phyloP scores from a whole-genome alignment of 1,139 yeast genomes.

The Arxiozyma slooffiae region DNA sequence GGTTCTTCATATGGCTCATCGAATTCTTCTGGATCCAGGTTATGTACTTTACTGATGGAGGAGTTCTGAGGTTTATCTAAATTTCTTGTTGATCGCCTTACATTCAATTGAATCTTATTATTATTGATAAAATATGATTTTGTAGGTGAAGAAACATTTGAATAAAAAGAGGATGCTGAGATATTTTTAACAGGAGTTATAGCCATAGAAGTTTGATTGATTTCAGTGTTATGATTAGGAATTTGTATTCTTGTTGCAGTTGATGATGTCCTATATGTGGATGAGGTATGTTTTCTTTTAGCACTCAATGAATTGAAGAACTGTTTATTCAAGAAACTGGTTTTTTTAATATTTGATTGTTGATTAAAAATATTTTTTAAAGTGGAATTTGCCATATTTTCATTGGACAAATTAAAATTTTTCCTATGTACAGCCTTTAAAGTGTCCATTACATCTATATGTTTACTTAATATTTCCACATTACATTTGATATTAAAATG shows the following conservation, averaged over 20 bases:
- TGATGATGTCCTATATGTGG: neutral
- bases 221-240: constrained; percentile 2
- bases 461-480: neutral
- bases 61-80: neutral
- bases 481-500: neutral
- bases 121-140: neutral
- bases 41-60: neutral
- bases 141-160: neutral
- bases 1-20: constrained; percentile 32
- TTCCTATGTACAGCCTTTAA: neutral
- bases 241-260: neutral
- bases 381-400: neutral
- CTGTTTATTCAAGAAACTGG: neutral
- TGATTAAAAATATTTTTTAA: neutral
- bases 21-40: constrained; percentile 42
- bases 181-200: neutral
- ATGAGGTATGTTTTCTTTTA: neutral
- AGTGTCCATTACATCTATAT: neutral
- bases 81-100: constrained; percentile 6
- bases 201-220: neutral
- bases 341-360: neutral
- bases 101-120: neutral
- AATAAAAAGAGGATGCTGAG: neutral
- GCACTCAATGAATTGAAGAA: neutral
- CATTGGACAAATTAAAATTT: neutral